A percentile compares a stretch with the other conserved stretches of the same genome.
Evolutionary conservation across 805 yeast genomes (phyloP).

Genomic region (Naumovozyma dairenensis): DNA sequence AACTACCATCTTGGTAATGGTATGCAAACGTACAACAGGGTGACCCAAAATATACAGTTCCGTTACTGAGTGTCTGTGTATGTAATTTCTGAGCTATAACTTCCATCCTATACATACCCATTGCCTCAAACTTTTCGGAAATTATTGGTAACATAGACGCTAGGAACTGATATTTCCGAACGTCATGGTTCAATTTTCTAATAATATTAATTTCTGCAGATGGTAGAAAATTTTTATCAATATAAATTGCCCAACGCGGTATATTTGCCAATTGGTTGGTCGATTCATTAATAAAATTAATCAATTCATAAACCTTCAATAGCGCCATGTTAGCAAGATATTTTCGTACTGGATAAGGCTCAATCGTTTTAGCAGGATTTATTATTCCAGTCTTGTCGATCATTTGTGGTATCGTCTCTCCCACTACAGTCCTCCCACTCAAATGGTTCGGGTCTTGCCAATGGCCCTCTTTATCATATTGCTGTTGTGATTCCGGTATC

Average conservation of each 20-base stretch:
- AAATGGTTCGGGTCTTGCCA: too few species aligned
- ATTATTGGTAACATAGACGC: background rate
- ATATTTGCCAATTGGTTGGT: conserved; percentile 7
- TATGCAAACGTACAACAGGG: conserved; percentile 39
- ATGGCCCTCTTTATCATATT: too few species aligned
- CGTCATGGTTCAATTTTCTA: background rate
- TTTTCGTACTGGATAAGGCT: conserved; percentile 2
- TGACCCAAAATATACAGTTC: conserved; percentile 45
- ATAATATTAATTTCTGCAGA: too few species aligned
- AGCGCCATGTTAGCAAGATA: conserved; percentile 40
- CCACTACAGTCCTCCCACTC: too few species aligned
- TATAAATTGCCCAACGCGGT: background rate
- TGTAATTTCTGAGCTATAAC: conserved; percentile 39
- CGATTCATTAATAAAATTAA: conserved; percentile 35
- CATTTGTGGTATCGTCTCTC: too few species aligned
- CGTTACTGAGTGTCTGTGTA: conserved; percentile 45
- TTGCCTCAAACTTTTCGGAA: background rate
- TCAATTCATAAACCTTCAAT: conserved; percentile 37
- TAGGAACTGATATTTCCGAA: background rate
- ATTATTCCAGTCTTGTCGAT: too few species aligned
- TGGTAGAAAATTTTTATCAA: background rate
- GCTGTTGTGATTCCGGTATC: too few species aligned
- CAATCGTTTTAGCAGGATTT: too few species aligned
- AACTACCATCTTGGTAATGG: conserved; percentile 61
- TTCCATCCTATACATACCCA: conserved; percentile 45